A percentile compares a stretch with the other conserved stretches of the same genome.
Evolutionary conservation across 352 stramenopile species (phyloP).

Genomic region (Albugo candida): DNA sequence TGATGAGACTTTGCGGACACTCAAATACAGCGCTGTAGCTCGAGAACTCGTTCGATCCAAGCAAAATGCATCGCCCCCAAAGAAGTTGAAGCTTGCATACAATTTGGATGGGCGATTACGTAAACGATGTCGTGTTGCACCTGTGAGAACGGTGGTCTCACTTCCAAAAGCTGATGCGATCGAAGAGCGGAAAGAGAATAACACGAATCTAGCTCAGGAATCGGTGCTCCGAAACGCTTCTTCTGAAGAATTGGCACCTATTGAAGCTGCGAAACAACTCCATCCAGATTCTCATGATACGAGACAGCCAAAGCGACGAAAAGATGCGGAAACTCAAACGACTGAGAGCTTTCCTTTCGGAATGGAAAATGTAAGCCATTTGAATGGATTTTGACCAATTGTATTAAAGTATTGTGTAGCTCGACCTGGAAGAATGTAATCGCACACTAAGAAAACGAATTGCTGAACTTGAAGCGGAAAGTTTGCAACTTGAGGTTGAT

Average conservation of each 20-base stretch:
- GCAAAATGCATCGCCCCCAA: conserved; percentile 13
- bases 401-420: conserved; percentile 7
- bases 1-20: conserved; percentile 90
- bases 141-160: not conserved
- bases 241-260: not conserved
- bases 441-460: not conserved
- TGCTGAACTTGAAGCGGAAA: conserved; percentile 12
- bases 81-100: conserved; percentile 14
- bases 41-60: conserved; percentile 71
- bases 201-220: not conserved
- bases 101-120: conserved; percentile 12
- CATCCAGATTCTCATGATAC: conserved; percentile 12
- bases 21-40: conserved; percentile 87
- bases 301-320: conserved; percentile 16
- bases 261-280: not conserved
- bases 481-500: conserved; percentile 28
- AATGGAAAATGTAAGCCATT: not conserved
- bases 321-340: conserved; percentile 12
- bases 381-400: conserved; percentile 11
- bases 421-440: not conserved
- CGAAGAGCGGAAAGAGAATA: too few species aligned
- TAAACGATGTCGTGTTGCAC: conserved; percentile 5
- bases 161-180: conserved; percentile 27
- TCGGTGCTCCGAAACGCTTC: conserved; percentile 1
- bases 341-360: conserved; percentile 4